phyloP scores from a whole-genome alignment of 2,329 filamentous ascomycete genomes.

The Colletotrichum liriopes region DNA sequence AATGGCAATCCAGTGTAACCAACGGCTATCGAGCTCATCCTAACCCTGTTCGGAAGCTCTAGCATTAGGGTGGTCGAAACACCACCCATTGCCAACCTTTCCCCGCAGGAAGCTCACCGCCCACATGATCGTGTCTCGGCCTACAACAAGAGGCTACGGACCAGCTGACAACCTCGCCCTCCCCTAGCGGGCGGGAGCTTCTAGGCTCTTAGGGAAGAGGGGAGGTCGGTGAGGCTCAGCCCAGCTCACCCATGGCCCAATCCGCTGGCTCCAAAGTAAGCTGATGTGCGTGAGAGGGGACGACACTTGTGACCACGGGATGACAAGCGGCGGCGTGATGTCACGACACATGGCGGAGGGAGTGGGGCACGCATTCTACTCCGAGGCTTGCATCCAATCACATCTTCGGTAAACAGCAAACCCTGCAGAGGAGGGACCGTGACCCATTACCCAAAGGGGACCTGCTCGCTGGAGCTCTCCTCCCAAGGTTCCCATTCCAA shows the following conservation, averaged over 20 bases:
- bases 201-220: background rate
- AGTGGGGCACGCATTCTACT: background rate
- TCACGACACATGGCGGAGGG: constrained; percentile 5
- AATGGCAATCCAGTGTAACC: background rate
- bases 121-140: constrained; percentile 16
- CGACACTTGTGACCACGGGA: constrained; percentile 23
- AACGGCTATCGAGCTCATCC: background rate
- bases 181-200: background rate
- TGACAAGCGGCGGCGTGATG: constrained; percentile 15
- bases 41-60: background rate
- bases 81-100: constrained; percentile 7
- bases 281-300: constrained; percentile 8
- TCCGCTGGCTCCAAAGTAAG: constrained; percentile 12
- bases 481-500: constrained; percentile 1
- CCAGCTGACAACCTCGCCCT: constrained; percentile 6
- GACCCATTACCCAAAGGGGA: constrained; percentile 31
- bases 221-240: constrained; percentile 19
- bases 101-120: constrained; percentile 7
- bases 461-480: background rate
- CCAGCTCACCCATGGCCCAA: constrained; percentile 1
- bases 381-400: background rate
- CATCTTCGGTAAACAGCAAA: background rate
- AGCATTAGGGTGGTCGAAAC: background rate
- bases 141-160: background rate
- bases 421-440: constrained; percentile 22